These are phyloP conservation scores for Penicillium sp. DNA, from an alignment of 2,329 filamentous ascomycete species.

Conservation along the genomic window DNA sequence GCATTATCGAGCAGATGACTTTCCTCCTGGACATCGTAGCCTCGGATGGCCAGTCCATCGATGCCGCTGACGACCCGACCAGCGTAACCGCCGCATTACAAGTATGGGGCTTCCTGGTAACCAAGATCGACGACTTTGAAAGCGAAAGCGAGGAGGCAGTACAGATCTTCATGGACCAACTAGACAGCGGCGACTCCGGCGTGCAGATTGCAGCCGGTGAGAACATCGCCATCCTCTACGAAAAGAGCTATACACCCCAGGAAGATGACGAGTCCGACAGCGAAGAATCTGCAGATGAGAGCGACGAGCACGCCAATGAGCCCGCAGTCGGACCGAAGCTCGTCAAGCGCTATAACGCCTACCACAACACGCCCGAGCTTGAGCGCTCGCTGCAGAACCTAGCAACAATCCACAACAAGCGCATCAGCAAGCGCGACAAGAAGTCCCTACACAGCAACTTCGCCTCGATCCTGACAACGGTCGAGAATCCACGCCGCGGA, in stretches of 20 bases:
- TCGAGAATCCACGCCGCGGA: slow-evolving; percentile 63
- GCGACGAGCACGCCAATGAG: slow-evolving; percentile 44
- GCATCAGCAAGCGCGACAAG: slow-evolving; percentile 62
- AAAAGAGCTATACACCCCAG: slow-evolving; percentile 60
- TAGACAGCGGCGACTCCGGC: slow-evolving; percentile 66
- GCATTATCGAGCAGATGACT: slow-evolving; percentile 66
- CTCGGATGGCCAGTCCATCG: slow-evolving; percentile 69
- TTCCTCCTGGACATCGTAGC: slow-evolving; percentile 73
- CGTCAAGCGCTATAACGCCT: slow-evolving; percentile 64
- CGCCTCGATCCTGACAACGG: slow-evolving; percentile 60
- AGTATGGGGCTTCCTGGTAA: slow-evolving; percentile 76
- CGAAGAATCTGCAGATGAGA: slow-evolving; percentile 33
- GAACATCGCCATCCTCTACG: slow-evolving; percentile 78
- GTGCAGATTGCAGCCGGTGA: slow-evolving; percentile 75
- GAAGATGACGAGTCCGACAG: slow-evolving; percentile 56
- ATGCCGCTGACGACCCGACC: slow-evolving; percentile 64
- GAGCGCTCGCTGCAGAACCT: slow-evolving; percentile 57
- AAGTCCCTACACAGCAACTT: slow-evolving; percentile 64
- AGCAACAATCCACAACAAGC: slow-evolving; percentile 56
- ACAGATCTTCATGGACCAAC: slow-evolving; percentile 78
- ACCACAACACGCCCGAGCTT: slow-evolving; percentile 60
- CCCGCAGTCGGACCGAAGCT: slow-evolving; percentile 39
- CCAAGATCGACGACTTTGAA: slow-evolving; percentile 69
- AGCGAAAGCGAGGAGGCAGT: slow-evolving; percentile 66
- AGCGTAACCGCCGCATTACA: slow-evolving; percentile 71